Evolutionary conservation across 768 basidiomycete species (phyloP).

Genomic region (Aureoboletus auriporus): DNA sequence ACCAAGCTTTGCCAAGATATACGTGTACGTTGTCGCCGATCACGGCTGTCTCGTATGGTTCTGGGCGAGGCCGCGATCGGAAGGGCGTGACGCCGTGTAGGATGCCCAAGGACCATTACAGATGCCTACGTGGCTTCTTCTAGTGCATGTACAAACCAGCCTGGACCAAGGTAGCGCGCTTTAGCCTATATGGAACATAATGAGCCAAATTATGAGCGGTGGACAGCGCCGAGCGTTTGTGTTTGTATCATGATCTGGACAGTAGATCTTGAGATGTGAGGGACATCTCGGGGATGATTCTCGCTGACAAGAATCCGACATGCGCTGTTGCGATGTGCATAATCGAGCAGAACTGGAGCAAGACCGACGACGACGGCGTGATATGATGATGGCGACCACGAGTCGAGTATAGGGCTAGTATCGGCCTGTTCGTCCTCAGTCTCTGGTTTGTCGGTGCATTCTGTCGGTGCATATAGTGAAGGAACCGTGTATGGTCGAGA

Average conservation of each 20-base stretch:
- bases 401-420: neutral
- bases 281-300: constrained; percentile 6
- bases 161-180: constrained; percentile 59
- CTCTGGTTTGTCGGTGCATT: constrained; percentile 27
- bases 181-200: constrained; percentile 64
- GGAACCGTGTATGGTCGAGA: constrained; percentile 55
- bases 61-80: neutral
- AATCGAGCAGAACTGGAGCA: constrained; percentile 48
- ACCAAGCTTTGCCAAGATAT: constrained; percentile 58
- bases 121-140: constrained; percentile 47
- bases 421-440: neutral
- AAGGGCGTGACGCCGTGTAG: constrained; percentile 29
- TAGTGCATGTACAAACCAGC: constrained; percentile 63
- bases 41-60: constrained; percentile 38
- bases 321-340: constrained; percentile 55
- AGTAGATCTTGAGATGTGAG: neutral
- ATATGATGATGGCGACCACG: constrained; percentile 18
- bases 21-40: constrained; percentile 65
- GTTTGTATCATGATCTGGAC: neutral
- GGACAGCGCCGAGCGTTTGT: neutral
- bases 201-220: constrained; percentile 30
- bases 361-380: constrained; percentile 67
- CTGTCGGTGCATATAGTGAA: constrained; percentile 44
- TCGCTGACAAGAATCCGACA: constrained; percentile 60
- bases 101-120: constrained; percentile 63